phyloP scores from a whole-genome alignment of 352 stramenopile species.

The Phytophthora hibernalis region DNA sequence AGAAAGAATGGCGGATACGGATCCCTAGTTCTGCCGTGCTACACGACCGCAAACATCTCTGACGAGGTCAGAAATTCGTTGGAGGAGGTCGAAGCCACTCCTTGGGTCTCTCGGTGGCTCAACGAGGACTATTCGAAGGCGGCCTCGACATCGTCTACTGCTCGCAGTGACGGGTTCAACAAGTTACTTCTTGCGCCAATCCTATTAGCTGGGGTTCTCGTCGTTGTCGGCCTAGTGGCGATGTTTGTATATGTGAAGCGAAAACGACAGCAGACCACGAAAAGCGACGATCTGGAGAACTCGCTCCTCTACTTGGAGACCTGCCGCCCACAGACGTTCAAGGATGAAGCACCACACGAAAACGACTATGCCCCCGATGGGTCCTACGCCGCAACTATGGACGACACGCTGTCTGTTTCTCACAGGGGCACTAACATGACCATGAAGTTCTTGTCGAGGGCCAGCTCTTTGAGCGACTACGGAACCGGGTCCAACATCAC shows the following conservation, averaged over 20 bases:
- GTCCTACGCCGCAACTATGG: conserved; percentile 2
- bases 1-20: conserved; percentile 23
- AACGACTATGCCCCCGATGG: background rate
- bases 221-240: conserved; percentile 21
- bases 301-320: conserved; percentile 11
- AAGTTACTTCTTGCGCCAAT: conserved; percentile 24
- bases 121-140: conserved; percentile 8
- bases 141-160: conserved; percentile 1
- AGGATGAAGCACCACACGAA: background rate
- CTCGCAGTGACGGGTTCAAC: conserved; percentile 8
- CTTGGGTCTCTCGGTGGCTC: conserved; percentile 30
- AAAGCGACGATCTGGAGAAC: conserved; percentile 16
- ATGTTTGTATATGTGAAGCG: conserved; percentile 16
- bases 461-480: conserved; percentile 6
- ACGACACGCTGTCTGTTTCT: conserved; percentile 16
- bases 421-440: conserved; percentile 24
- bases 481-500: conserved; percentile 18
- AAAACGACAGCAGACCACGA: conserved; percentile 11
- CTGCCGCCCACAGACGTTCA: background rate
- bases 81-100: conserved; percentile 11
- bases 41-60: conserved; percentile 3
- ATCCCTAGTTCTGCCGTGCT: conserved; percentile 31
- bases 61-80: conserved; percentile 4
- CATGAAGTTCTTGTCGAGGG: conserved; percentile 14
- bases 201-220: conserved; percentile 13